These are phyloP conservation scores for Aethionema arabicum DNA, from an alignment of 345 rosid genomes.

Conservation along the genomic window DNA sequence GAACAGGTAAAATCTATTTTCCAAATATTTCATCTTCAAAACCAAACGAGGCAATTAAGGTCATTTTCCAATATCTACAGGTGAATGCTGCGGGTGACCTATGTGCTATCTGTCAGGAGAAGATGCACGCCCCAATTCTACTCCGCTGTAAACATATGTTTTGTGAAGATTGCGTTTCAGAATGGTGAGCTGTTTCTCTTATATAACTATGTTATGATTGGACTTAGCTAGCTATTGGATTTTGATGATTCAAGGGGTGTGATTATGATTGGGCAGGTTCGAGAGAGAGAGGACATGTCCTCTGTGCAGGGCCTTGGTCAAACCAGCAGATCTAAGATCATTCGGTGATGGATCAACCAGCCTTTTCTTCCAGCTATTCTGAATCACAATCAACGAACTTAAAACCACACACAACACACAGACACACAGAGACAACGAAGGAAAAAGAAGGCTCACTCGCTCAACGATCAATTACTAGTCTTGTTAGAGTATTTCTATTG, in stretches of 20 bases:
- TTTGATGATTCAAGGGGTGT: slow-evolving; percentile 10
- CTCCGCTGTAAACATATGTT: slow-evolving; percentile 96
- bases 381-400: slow-evolving; percentile 6
- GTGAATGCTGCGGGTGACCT: slow-evolving; percentile 93
- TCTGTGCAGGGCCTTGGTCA: slow-evolving; percentile 92
- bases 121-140: slow-evolving; percentile 94
- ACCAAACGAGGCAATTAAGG: slow-evolving; percentile 17
- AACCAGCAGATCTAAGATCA: slow-evolving; percentile 88
- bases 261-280: slow-evolving; percentile 59
- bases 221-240: no score
- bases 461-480: slow-evolving; percentile 13
- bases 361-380: slow-evolving; percentile 92
- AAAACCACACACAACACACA: slow-evolving; percentile 30
- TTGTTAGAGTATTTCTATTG: slow-evolving; percentile 25
- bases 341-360: slow-evolving; percentile 97
- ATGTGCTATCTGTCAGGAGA: slow-evolving; percentile 98
- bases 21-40: slow-evolving; percentile 9
- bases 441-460: slow-evolving; percentile 21
- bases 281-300: slow-evolving; percentile 99
- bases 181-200: slow-evolving; percentile 59
- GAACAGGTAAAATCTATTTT: slow-evolving; percentile 70
- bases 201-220: slow-evolving; percentile 7
- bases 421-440: slow-evolving; percentile 5
- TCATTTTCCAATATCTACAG: slow-evolving; percentile 46
- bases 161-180: slow-evolving; percentile 98